Base-by-base conservation (phyloP, 768 basidiomycete genomes). In the Aureoboletus auriporus region DNA sequence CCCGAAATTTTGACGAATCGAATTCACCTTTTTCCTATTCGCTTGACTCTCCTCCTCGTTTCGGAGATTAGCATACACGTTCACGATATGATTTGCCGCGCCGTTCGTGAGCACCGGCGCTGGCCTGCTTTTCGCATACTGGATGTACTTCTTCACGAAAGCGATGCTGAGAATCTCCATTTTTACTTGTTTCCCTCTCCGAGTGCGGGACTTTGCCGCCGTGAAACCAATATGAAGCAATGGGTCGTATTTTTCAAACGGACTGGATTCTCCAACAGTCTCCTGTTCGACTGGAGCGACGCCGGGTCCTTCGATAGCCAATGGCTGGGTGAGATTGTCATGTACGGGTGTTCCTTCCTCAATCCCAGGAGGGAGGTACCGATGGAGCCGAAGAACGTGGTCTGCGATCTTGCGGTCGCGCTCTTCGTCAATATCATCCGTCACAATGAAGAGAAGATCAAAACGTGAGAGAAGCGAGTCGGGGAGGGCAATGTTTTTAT, bases 381-480 rank as follows among this genome's bases (percentile, higher is more conserved):
- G 85, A 67, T 99, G 96, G 80, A 98, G 89, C 23, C 96, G 82
- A 44, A 99, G 80, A 54, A 99, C 94, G 62, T 99, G 96, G 70
- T 99, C 96, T 42, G 95, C 94, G 60, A 99, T 96, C 67, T 76
- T 78, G 13, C 96, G 85, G 69, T 99, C 96, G 29, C 93, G 80
- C 55, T 83, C 79, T 71, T 97, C 95, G 58, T 97, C 92, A 8
- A 97, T 93, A 63, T 99, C 95, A 70, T 98, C 96, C 1, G 93
- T 99, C 14, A 99, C 93, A 46, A 99, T 87, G 64, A 99, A 99
- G 34, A 99, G 80, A 46, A 99, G 71, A 74, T 99, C 95, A 73
- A 99, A 99, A 82, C 95, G 95, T 20, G 95, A 97, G 33, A 99
- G 80, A 34, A 99, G 79, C 23, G 95, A 99, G 68, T 98, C 95